These are phyloP conservation scores for Huntiella savannae DNA, from an alignment of 2,329 filamentous ascomycete species.

Conservation along the genomic window DNA sequence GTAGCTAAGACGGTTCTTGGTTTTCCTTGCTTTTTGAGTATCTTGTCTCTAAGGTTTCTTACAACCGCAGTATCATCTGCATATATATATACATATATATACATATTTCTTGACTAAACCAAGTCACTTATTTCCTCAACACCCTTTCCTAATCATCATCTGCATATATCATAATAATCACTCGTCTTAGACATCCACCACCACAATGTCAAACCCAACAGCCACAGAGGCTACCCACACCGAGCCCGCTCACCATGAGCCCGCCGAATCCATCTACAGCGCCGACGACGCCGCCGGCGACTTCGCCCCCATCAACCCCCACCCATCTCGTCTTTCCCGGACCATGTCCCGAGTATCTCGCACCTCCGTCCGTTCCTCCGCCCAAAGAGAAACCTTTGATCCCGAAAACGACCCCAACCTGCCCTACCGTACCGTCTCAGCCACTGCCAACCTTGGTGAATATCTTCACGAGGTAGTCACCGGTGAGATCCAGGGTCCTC, in stretches of 20 bases:
- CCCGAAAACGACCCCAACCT: constrained; percentile 34
- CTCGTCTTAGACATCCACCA: background rate
- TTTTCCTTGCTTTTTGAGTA: background rate
- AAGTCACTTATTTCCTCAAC: background rate
- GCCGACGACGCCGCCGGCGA: constrained; percentile 1
- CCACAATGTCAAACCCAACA: background rate
- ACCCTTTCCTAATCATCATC: background rate
- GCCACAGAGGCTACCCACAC: background rate
- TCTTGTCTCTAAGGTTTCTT: background rate
- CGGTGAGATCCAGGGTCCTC: constrained; percentile 39
- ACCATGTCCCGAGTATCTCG: constrained; percentile 14
- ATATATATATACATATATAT: background rate
- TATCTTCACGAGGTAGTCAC: constrained; percentile 41
- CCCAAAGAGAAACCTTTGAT: constrained; percentile 20
- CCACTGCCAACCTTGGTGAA: constrained; percentile 43
- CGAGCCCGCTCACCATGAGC: background rate
- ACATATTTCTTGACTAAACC: background rate
- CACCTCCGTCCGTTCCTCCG: constrained; percentile 12
- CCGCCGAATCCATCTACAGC: background rate
- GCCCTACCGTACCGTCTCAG: constrained; percentile 44
- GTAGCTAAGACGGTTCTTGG: background rate
- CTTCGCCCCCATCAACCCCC: constrained; percentile 6
- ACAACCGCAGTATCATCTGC: background rate
- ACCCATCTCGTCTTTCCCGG: constrained; percentile 4
- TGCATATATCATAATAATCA: background rate